phyloP scores from a whole-genome alignment of 164 flowering plant genomes.

The Buxus sempervirens region DNA sequence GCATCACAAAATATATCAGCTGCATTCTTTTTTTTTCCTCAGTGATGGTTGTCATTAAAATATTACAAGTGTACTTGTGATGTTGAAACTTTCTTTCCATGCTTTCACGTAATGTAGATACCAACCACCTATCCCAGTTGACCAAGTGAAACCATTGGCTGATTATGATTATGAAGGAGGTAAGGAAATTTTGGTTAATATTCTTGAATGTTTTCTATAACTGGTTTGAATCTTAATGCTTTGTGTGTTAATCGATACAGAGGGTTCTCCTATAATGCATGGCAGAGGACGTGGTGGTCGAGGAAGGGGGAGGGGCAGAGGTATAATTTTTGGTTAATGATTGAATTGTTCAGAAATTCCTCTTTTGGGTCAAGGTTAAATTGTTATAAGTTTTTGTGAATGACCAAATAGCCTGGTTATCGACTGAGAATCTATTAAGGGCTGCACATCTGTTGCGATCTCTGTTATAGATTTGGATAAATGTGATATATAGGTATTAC shows the following conservation, averaged over 20 bases:
- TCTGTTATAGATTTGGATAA: too few species aligned
- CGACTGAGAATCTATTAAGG: too few species aligned
- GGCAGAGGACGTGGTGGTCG: slow-evolving; percentile 40
- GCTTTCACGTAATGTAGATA: slow-evolving; percentile 24
- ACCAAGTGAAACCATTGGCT: slow-evolving; percentile 42
- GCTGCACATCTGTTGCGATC: too few species aligned
- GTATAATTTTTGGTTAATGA: slow-evolving; percentile 12
- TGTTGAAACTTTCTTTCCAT: too few species aligned
- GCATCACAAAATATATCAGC: too few species aligned
- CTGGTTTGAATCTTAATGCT: neutral
- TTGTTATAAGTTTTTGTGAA: too few species aligned
- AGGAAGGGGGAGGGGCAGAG: slow-evolving; percentile 39
- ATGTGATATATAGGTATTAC: too few species aligned
- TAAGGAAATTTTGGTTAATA: neutral
- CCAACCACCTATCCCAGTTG: slow-evolving; percentile 48
- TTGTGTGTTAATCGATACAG: slow-evolving; percentile 12
- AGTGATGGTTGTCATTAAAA: too few species aligned
- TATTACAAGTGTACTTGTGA: too few species aligned
- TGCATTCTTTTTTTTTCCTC: too few species aligned
- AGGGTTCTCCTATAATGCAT: slow-evolving; percentile 34
- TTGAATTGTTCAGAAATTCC: neutral
- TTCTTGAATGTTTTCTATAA: neutral
- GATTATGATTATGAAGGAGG: slow-evolving; percentile 48
- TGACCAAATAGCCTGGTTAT: too few species aligned
- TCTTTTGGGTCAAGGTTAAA: neutral